A percentile compares a stretch with the other conserved stretches of the same genome.
Conservation (phyloP, 306 rosid species). For the Casuarina equisetifolia region DNA sequence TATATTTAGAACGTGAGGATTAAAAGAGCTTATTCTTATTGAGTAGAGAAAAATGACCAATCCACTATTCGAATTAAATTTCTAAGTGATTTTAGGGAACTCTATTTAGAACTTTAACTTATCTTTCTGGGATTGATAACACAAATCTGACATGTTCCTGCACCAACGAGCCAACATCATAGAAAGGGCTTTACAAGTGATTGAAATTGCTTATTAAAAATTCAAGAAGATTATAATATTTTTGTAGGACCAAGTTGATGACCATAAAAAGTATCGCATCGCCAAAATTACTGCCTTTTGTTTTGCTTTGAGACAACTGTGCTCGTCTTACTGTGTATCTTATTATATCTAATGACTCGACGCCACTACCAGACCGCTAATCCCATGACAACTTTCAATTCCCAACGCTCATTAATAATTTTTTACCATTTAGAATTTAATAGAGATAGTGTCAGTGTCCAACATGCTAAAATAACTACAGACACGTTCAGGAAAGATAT, state of each 20-base stretch:
- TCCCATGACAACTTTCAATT: background rate
- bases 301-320: background rate
- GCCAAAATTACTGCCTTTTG: background rate
- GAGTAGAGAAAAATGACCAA: conserved; percentile 1
- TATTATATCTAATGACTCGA: background rate
- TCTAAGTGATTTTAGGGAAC: too few relatives aligned
- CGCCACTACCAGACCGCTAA: conserved; percentile 12
- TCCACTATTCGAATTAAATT: conserved; percentile 9
- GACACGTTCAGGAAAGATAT: conserved; percentile 31
- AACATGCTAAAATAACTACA: conserved; percentile 18
- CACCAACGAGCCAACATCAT: too few relatives aligned
- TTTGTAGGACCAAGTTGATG: too few relatives aligned
- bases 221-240: too few relatives aligned
- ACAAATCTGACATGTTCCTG: too few relatives aligned
- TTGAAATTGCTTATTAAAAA: too few relatives aligned
- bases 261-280: background rate
- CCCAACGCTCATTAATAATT: background rate
- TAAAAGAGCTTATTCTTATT: background rate
- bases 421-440: background rate
- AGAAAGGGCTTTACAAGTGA: too few relatives aligned
- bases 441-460: conserved; percentile 15
- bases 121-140: too few relatives aligned
- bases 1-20: background rate
- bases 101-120: too few relatives aligned
- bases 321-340: conserved; percentile 18